phyloP scores from a whole-genome alignment of 129 eudicot species.

The Lactuca saligna region DNA sequence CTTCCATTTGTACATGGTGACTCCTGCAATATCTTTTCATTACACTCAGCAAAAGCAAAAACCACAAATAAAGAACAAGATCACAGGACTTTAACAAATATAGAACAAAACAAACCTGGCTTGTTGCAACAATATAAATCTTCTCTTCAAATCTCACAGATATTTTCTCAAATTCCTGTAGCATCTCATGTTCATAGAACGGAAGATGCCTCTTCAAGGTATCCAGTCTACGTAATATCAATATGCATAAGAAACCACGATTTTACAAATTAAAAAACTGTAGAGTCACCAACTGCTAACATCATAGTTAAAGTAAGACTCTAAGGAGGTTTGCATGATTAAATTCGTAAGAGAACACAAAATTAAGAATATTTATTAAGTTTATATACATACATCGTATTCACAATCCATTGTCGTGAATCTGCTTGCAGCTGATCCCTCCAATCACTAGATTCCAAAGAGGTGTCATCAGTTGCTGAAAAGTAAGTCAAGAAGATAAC shows the following conservation, averaged over 20 bases:
- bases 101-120: constrained; percentile 47
- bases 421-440: constrained; percentile 57
- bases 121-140: constrained; percentile 63
- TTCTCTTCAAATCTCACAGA: constrained; percentile 76
- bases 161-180: constrained; percentile 61
- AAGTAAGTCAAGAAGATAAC: not conserved
- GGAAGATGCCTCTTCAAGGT: constrained; percentile 80
- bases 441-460: constrained; percentile 70
- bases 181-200: constrained; percentile 74
- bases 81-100: not conserved
- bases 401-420: constrained; percentile 62
- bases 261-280: not conserved
- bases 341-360: not conserved
- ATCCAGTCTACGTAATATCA: constrained; percentile 54
- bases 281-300: not conserved
- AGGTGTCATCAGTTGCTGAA: constrained; percentile 35
- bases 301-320: not conserved
- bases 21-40: no score
- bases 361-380: not conserved
- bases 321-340: not conserved
- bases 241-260: constrained; percentile 3
- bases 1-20: no score
- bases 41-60: no score
- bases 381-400: constrained; percentile 54
- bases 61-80: no score